These are phyloP conservation scores for Fibroporia radiculosa DNA, from an alignment of 768 basidiomycete species.

Conservation along the genomic window DNA sequence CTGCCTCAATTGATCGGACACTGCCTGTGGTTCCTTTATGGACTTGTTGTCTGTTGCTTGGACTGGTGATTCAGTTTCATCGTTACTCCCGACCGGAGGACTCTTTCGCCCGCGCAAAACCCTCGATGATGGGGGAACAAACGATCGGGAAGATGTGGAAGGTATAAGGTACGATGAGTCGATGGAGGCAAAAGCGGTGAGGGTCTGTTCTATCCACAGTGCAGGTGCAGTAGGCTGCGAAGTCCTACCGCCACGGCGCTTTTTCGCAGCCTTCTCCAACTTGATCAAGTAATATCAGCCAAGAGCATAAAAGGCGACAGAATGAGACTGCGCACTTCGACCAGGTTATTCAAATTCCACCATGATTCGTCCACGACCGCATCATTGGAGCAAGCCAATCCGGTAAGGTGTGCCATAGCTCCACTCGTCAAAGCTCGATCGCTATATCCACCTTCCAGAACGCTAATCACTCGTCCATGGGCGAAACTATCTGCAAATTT, in stretches of 20 bases:
- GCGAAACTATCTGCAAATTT: constrained; percentile 59
- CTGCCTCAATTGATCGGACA: too few relatives aligned
- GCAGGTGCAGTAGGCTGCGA: constrained; percentile 29
- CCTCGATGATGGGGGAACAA: constrained; percentile 32
- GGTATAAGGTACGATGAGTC: constrained; percentile 14
- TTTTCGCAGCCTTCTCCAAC: constrained; percentile 62
- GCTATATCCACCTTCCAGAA: constrained; percentile 94
- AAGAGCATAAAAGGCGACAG: not conserved
- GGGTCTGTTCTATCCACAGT: constrained; percentile 52
- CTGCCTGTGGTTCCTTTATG: not conserved
- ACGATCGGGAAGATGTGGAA: constrained; percentile 5
- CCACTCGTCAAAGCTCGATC: constrained; percentile 84
- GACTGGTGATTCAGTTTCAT: too few relatives aligned
- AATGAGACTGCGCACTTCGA: constrained; percentile 36
- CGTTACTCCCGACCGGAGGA: constrained; percentile 5
- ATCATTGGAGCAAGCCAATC: constrained; percentile 34
- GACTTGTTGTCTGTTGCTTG: constrained; percentile 3
- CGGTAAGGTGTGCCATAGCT: constrained; percentile 72
- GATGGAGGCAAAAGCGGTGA: constrained; percentile 40
- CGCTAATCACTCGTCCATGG: constrained; percentile 67
- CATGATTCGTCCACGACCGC: constrained; percentile 32
- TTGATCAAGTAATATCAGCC: constrained; percentile 18
- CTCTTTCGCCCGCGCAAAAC: constrained; percentile 44
- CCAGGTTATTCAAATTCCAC: constrained; percentile 60
- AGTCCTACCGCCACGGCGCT: constrained; percentile 43